These are phyloP conservation scores for Fusarium devonianum DNA, from an alignment of 2,329 filamentous ascomycete species.

Conservation along the genomic window DNA sequence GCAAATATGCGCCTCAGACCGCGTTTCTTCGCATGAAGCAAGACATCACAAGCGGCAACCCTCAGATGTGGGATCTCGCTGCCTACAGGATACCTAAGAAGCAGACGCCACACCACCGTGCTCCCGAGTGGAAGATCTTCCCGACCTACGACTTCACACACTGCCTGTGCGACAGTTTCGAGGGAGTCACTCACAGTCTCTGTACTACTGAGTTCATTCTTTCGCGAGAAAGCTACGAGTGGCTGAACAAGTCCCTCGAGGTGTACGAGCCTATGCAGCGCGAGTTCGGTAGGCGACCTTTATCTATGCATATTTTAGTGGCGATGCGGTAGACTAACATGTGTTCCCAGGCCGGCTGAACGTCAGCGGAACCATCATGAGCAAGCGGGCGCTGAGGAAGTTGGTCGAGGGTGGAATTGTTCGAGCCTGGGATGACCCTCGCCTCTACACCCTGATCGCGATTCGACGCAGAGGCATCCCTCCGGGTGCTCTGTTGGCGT, in stretches of 20 bases:
- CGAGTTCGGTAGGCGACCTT: constrained; percentile 64
- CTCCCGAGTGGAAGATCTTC: constrained; percentile 91
- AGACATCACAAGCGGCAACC: constrained; percentile 81
- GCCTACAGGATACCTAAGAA: constrained; percentile 86
- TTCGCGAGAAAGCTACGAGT: constrained; percentile 88
- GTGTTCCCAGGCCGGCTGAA: constrained; percentile 56
- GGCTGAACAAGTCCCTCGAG: constrained; percentile 79
- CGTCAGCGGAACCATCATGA: constrained; percentile 83
- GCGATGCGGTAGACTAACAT: neutral
- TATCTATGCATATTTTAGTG: no score
- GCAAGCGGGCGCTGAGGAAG: constrained; percentile 83
- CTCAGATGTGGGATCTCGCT: constrained; percentile 95
- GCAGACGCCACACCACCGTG: constrained; percentile 75
- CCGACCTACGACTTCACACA: constrained; percentile 94
- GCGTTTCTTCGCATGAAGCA: constrained; percentile 95
- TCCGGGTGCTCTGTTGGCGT: constrained; percentile 85
- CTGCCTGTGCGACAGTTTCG: constrained; percentile 90
- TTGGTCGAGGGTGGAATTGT: constrained; percentile 81
- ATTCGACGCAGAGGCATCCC: constrained; percentile 86
- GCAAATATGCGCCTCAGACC: constrained; percentile 84
- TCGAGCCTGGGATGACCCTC: constrained; percentile 88
- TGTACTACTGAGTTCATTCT: constrained; percentile 94
- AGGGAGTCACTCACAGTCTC: constrained; percentile 88
- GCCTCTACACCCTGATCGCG: constrained; percentile 86
- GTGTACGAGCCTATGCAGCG: constrained; percentile 94